Percentiles rank a stretch among this genome's conserved stretches.
Evolutionary conservation across 1,284 basidiomycete genomes (phyloP).

Genomic region (Omphalotus olearius): DNA sequence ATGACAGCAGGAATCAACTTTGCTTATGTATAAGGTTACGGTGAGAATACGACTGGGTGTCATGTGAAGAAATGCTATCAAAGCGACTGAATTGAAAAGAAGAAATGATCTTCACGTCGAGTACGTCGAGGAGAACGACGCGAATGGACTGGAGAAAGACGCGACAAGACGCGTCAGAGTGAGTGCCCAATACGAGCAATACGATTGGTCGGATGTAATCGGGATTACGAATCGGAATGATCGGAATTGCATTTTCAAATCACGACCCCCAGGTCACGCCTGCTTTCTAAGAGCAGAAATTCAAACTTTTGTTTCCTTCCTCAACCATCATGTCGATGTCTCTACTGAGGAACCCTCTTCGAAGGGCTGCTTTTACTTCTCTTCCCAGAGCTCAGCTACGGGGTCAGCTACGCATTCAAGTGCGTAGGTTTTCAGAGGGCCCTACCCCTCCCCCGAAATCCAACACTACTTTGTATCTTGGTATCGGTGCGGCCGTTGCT

Average conservation of each 20-base stretch:
- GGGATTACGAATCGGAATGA: background rate
- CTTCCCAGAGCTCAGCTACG: conserved; percentile 25
- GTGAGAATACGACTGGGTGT: background rate
- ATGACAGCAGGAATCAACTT: no score
- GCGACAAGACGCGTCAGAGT: background rate
- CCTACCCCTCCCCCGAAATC: conserved; percentile 35
- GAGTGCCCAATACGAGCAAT: background rate
- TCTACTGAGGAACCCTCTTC: conserved; percentile 42
- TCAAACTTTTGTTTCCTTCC: background rate
- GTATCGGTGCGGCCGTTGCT: conserved; percentile 47
- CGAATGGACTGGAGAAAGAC: background rate
- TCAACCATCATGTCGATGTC: conserved; percentile 42
- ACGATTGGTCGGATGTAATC: background rate
- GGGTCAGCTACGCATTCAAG: conserved; percentile 26
- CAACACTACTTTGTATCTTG: conserved; percentile 51
- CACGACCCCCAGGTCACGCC: conserved; percentile 5
- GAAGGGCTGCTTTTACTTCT: conserved; percentile 36
- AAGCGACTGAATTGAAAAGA: background rate
- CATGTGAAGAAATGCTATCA: background rate
- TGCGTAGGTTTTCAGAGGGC: conserved; percentile 58
- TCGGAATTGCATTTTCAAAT: background rate
- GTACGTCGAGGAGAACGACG: background rate
- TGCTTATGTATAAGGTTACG: no score
- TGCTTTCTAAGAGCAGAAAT: conserved; percentile 9
- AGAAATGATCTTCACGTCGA: background rate